Evolutionary conservation across 176 grass and related monocot genomes (phyloP), one percentile per base, ranked within the genome.

Genomic region (Musa itinerans): DNA sequence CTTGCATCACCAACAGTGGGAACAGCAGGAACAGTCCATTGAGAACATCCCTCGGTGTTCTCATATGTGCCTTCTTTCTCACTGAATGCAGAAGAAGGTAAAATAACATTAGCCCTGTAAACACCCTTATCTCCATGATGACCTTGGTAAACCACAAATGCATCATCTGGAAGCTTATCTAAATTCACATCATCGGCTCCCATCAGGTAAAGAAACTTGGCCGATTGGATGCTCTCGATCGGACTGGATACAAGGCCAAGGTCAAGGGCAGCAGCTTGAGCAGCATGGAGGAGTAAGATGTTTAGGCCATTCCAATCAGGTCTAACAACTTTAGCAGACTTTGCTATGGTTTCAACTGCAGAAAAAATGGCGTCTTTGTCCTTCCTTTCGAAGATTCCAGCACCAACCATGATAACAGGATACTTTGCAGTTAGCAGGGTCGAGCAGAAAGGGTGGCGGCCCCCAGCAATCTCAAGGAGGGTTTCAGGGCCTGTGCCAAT

Each of bases 1-100:
- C 96, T 95, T 59, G 96, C 84, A 83, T 99, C 91, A 66, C 96
- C 96, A 15, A 99, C 91, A 0, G 91, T 99, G 22, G 96, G 96
- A 34, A 99, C 96, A 78, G 96, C 96, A 48, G 96, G 91, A 68
- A 88, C 82, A 9, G 89, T 99, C 96, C 91, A 95, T 49, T 99
- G 96, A 29, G 91, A 76, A 71, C 89, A 95, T 8, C 96, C 96
- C 80, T 99, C 96, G 0, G 96, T 99, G 73, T 99, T 99, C 79
- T 99, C 96, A 2, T 99, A 94, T 13, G 91, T 99, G 21, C 89
- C 96, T 81, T 95, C 91, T 82, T 99, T 99, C 86, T 99, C 96
- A 10, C 91, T 99, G 74, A 99, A 99, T 86, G 96, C 91, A 50
- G 91, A 84, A 12, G 96, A 91, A 9, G 96, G 96, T 21, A 99